Evolutionary conservation across 495 filamentous ascomycete genomes (phyloP).

Genomic region (Penicillium mononematosum): DNA sequence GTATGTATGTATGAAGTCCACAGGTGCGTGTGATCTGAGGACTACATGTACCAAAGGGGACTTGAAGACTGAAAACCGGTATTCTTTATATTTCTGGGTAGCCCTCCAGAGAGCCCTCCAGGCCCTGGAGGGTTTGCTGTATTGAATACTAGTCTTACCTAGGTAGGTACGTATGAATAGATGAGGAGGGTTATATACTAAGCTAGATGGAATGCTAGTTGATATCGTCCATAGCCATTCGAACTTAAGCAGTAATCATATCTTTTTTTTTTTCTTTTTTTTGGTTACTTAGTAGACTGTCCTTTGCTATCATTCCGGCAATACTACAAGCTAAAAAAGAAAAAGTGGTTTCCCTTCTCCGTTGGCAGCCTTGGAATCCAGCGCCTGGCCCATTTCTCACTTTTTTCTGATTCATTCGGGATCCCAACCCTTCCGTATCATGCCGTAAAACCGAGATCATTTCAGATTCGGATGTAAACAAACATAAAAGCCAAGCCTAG

Average conservation of each 20-base stretch:
- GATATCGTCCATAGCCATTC: background rate
- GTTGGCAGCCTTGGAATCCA: background rate
- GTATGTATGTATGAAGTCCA: too few relatives aligned
- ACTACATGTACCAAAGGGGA: too few relatives aligned
- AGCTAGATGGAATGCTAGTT: background rate
- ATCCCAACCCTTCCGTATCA: background rate
- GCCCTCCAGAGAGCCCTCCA: too few relatives aligned
- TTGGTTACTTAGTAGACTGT: background rate
- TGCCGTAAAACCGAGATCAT: slow-evolving; percentile 3
- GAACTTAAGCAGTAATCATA: background rate
- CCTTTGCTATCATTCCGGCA: background rate
- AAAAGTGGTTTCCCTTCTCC: background rate
- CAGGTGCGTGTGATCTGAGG: too few relatives aligned
- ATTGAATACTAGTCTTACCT: background rate
- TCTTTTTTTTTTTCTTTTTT: background rate
- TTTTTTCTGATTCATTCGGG: background rate
- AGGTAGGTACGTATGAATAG: background rate
- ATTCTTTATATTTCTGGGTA: too few relatives aligned
- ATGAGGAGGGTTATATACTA: background rate
- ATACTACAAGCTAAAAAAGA: slow-evolving; percentile 1
- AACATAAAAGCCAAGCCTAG: slow-evolving; percentile 19
- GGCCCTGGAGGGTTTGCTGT: too few relatives aligned
- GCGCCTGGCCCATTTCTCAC: background rate
- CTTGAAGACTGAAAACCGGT: too few relatives aligned
- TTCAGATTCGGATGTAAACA: slow-evolving; percentile 3